phyloP scores from a whole-genome alignment of 495 filamentous ascomycete genomes.

The Coniosporium apollinis region DNA sequence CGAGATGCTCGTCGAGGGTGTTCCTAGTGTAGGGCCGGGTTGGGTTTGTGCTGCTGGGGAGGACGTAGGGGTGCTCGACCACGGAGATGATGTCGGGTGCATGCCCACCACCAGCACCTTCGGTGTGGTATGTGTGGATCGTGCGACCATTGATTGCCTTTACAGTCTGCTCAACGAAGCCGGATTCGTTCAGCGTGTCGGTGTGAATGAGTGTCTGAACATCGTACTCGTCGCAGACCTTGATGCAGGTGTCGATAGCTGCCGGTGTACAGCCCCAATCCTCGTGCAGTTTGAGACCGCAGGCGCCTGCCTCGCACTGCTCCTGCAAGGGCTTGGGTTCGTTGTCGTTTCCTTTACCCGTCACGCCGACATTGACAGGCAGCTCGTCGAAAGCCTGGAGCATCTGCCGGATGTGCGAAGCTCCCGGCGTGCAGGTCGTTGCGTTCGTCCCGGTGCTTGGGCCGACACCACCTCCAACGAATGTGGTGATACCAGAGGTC shows the following conservation, averaged over 20 bases:
- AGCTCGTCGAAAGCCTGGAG: conserved; percentile 73
- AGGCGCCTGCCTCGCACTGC: conserved; percentile 69
- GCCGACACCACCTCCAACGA: conserved; percentile 89
- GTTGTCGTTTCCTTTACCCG: conserved; percentile 90
- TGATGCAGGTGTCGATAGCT: conserved; percentile 80
- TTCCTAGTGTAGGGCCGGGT: conserved; percentile 85
- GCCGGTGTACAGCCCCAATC: conserved; percentile 93
- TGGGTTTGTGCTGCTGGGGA: conserved; percentile 85
- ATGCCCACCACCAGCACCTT: conserved; percentile 91
- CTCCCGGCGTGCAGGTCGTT: conserved; percentile 86
- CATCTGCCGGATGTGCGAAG: conserved; percentile 77
- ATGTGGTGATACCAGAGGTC: conserved; percentile 76
- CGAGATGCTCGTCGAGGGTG: conserved; percentile 91
- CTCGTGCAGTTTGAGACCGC: conserved; percentile 90
- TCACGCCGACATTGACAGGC: conserved; percentile 88
- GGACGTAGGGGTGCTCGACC: conserved; percentile 80
- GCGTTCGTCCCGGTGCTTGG: conserved; percentile 87
- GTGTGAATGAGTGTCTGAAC: conserved; percentile 95
- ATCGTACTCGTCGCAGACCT: conserved; percentile 77
- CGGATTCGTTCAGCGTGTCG: conserved; percentile 93
- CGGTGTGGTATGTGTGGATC: conserved; percentile 97
- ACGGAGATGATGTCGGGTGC: conserved; percentile 95
- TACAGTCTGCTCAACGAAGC: conserved; percentile 89
- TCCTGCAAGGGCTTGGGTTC: conserved; percentile 54
- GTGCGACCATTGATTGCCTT: conserved; percentile 73